These are phyloP conservation scores for Avena sativa DNA, from an alignment of 176 grass and related monocot species.

Conservation along the genomic window DNA sequence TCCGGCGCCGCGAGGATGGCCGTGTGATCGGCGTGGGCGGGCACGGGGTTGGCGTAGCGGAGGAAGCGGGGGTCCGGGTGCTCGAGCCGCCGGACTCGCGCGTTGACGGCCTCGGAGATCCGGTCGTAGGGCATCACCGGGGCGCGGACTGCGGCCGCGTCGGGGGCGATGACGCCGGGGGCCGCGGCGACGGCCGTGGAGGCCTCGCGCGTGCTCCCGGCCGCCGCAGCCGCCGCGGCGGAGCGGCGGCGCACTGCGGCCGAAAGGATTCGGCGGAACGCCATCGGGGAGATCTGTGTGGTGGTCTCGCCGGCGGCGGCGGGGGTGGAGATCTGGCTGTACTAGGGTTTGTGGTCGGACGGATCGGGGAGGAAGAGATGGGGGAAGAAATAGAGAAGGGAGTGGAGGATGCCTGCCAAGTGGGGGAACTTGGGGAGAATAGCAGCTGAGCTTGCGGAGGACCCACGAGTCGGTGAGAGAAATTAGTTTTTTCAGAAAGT, in stretches of 20 bases:
- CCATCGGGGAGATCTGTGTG: slow-evolving; percentile 48
- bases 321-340: slow-evolving; percentile 48
- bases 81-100: slow-evolving; percentile 70
- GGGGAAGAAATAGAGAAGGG: slow-evolving; percentile 40
- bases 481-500: background rate
- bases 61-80: slow-evolving; percentile 93
- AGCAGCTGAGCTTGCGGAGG: slow-evolving; percentile 16
- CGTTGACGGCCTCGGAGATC: slow-evolving; percentile 69
- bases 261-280: slow-evolving; percentile 50
- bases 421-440: slow-evolving; percentile 13
- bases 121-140: slow-evolving; percentile 80
- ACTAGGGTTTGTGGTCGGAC: slow-evolving; percentile 49
- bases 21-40: slow-evolving; percentile 76
- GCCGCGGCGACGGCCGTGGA: slow-evolving; percentile 63
- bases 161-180: slow-evolving; percentile 55
- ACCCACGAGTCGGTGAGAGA: slow-evolving; percentile 30
- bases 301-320: slow-evolving; percentile 50
- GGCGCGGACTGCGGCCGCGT: slow-evolving; percentile 42
- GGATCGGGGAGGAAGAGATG: slow-evolving; percentile 35
- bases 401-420: slow-evolving; percentile 27
- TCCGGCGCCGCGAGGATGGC: slow-evolving; percentile 75
- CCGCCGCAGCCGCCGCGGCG: slow-evolving; percentile 15
- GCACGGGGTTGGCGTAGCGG: slow-evolving; percentile 84
- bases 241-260: slow-evolving; percentile 47
- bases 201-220: slow-evolving; percentile 61